These are phyloP conservation scores for Ceratocystis destructans DNA, from an alignment of 2,329 filamentous ascomycete genomes.

Conservation along the genomic window DNA sequence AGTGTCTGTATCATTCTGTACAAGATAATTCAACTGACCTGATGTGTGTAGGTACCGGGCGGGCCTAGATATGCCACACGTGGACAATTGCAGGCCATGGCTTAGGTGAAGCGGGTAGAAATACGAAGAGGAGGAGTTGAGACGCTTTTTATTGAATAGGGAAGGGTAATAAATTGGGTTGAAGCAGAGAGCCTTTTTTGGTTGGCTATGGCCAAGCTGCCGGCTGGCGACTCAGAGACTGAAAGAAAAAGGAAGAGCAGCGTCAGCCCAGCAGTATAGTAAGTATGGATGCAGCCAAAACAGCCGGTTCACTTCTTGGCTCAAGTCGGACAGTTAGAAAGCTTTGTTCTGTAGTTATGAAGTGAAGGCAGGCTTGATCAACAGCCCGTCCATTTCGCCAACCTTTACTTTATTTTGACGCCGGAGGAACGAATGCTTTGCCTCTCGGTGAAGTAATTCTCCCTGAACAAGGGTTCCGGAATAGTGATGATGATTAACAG, in stretches of 20 bases:
- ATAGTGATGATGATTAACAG: neutral
- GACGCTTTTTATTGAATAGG: neutral
- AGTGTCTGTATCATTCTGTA: neutral
- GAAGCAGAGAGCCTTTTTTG: too few relatives aligned
- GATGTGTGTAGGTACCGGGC: conserved; percentile 37
- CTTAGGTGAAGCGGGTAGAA: conserved; percentile 18
- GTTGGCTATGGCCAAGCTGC: too few relatives aligned
- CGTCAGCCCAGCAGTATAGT: too few relatives aligned
- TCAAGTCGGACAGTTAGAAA: too few relatives aligned
- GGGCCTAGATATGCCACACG: conserved; percentile 38
- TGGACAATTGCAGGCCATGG: conserved; percentile 24
- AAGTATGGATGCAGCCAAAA: too few relatives aligned
- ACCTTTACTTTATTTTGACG: neutral
- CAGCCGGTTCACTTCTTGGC: too few relatives aligned
- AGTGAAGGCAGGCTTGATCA: too few relatives aligned
- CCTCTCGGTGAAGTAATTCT: neutral
- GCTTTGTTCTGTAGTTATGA: too few relatives aligned
- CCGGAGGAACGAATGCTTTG: too few relatives aligned
- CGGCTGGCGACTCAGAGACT: too few relatives aligned
- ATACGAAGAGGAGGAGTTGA: neutral
- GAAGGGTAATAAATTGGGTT: too few relatives aligned
- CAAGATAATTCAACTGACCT: conserved; percentile 27
- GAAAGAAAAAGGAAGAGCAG: too few relatives aligned
- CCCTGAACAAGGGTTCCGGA: neutral
- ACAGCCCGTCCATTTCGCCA: neutral